Conservation (phyloP, 2,329 filamentous ascomycete genomes). For the Bipolaris zeicola region DNA sequence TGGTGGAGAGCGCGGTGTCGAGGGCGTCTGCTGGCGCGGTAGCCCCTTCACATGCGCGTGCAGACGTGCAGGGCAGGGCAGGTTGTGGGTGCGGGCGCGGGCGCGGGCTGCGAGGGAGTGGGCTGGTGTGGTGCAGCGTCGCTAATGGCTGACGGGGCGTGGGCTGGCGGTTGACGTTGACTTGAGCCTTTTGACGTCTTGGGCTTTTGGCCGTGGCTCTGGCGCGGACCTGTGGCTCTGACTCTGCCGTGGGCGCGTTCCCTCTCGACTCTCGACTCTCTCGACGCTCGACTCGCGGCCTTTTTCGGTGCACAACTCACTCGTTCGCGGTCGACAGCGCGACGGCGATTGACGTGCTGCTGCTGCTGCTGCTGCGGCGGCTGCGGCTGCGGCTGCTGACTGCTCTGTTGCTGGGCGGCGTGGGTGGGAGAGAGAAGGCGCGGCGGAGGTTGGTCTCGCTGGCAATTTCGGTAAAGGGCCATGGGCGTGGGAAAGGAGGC, state of each 20-base stretch:
- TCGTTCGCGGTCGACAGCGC: not conserved
- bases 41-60: conserved; percentile 26
- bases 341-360: not conserved
- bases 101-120: too few species aligned
- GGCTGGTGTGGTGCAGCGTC: not conserved
- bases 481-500: conserved; percentile 20
- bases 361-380: too few species aligned
- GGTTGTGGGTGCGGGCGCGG: not conserved
- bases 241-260: not conserved
- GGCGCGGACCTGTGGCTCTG: not conserved
- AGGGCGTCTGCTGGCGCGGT: conserved; percentile 5
- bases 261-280: not conserved
- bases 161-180: not conserved
- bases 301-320: not conserved
- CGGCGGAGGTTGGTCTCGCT: conserved; percentile 30
- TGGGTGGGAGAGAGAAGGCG: conserved; percentile 40
- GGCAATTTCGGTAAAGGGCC: conserved; percentile 24
- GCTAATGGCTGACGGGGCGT: not conserved
- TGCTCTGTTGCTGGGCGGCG: conserved; percentile 24
- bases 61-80: not conserved
- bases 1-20: conserved; percentile 6
- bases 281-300: not conserved
- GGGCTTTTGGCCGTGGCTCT: not conserved
- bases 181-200: not conserved
- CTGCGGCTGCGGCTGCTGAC: not conserved